Evolutionary conservation across 768 basidiomycete species (phyloP), one percentile per base, ranked within the genome.

Genomic region (Imleria badia): DNA sequence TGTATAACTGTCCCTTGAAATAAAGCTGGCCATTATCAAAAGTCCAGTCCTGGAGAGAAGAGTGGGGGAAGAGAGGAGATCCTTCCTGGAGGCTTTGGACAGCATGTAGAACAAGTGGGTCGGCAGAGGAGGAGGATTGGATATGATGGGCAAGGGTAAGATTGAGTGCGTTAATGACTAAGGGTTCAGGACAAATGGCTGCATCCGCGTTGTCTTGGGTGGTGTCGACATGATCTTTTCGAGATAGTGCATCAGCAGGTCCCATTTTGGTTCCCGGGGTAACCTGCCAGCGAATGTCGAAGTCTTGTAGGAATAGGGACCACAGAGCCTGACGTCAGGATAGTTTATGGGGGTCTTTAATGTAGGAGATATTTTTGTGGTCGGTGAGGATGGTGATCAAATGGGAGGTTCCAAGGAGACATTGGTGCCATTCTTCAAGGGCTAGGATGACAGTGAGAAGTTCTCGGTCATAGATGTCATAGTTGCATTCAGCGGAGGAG

Each of bases 81-180:
- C n/a, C 10, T 1, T 26, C 8, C 2, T 15, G 5, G 3, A 42
- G 6, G 1, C 0, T 0, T 26, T 23, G 4, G 2, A 42, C 1
- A 15, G 41, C 23, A 1, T 17, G 1, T 6, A 42, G 23, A 7
- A 42, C 23, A 10, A 42, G 41, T 12, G 23, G 41, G 26, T 42
- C 23, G 8, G 23, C 6, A 1, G 2, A 9, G 4, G 23, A 42
- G 23, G 41, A 42, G 6, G 5, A 6, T 26, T 42, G 6, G 14
- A 42, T 42, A 5, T 42, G 4, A 2, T 17, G 14, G 4, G 15
- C 6, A 3, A 42, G 15, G 14, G 8, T 5, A 5, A 26, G 22
- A 6, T 42, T 14, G 7, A 42, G 23, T 6, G 23, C 23, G 3
- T 42, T 26, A 5, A 42, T 42, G 11, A 42, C 15, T 1, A n/a